Base-by-base conservation (phyloP, 495 filamentous ascomycete genomes). In the Penicillium robsamsonii region DNA sequence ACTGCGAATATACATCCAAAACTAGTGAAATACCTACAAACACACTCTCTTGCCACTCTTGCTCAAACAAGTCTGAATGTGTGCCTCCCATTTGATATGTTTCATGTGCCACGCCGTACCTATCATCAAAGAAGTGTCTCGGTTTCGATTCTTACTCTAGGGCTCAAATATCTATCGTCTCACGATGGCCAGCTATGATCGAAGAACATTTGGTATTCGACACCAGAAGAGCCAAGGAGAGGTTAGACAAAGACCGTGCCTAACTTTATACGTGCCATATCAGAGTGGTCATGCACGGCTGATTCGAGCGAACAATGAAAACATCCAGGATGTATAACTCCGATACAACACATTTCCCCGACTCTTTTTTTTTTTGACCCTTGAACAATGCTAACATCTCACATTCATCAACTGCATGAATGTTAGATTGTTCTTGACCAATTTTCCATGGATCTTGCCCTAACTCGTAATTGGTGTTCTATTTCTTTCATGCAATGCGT, bases 371-470 rank as follows among this genome's bases (percentile, higher is more conserved):
- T 25, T 51, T 15, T 1, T 1, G 13, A 30, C 25, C 37, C 35
- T 52, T 40, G 37, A 52, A 42, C 25, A 40, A 40, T 42, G 29
- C 38, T 52, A 40, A 42, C 37, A 18, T 17, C 10, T 31, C 48
- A 52, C 33, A 51, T 27, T 27, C 33, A 51, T 24, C 3, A 40
- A 25, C 1, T 40, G 24, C 46, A 38, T 38, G 0, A 51, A 40
- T 41, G 5, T 40, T 9, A 17, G 2, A 29, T 40, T 51, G 33
- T 40, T 18, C 33, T 7, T 27, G 24, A 40, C 22, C 33, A 38
- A 50, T 24, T 24, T 24, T 3, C 30, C 30, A 37, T 20, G 8
- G 1, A 1, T 18, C 15, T 1, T 46, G 44, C 44, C 15, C 25
- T 46, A 30, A 33, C 27, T 20, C 8, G 24, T 27, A 20, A 31